A percentile compares a stretch with the other conserved stretches of the same genome.
phyloP scores from a whole-genome alignment of 2,329 filamentous ascomycete species.

The Aureobasidium subglaciale region DNA sequence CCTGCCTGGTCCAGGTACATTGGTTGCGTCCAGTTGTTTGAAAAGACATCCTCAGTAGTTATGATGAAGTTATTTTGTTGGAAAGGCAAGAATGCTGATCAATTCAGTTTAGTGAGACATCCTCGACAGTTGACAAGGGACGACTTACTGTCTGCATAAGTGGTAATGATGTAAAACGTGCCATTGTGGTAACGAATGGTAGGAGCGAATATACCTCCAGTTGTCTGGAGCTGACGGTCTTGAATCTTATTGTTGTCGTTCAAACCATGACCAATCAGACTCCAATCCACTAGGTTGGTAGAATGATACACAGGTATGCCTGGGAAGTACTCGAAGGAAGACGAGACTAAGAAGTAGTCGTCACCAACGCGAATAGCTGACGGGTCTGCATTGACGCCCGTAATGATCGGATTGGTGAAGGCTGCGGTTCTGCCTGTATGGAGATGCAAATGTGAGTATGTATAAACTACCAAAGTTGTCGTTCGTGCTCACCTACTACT shows the following conservation, averaged over 20 bases:
- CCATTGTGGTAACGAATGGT: background rate
- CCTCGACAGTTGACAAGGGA: too few relatives aligned
- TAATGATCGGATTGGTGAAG: background rate
- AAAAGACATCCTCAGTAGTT: background rate
- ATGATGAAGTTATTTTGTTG: slow-evolving; percentile 1
- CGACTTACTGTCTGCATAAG: background rate
- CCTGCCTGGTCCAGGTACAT: slow-evolving; percentile 2
- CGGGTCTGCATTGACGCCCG: background rate
- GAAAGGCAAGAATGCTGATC: background rate
- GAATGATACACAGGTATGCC: background rate
- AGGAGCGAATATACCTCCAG: background rate
- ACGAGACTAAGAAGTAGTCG: background rate
- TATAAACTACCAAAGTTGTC: background rate
- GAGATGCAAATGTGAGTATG: background rate
- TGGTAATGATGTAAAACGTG: background rate
- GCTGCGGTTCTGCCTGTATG: background rate
- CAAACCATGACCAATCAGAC: background rate
- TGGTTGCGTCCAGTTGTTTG: background rate
- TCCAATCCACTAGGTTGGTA: background rate
- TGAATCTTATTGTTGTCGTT: slow-evolving; percentile 1
- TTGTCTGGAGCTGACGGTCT: background rate
- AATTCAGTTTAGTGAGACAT: background rate
- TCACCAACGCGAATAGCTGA: background rate
- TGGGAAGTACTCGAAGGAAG: background rate
- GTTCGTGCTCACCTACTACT: too few relatives aligned